Evolutionary conservation across 192 early-diverging fungal species (phyloP), one percentile per base, ranked within the genome.

Genomic region (Backusella tuberculispora): DNA sequence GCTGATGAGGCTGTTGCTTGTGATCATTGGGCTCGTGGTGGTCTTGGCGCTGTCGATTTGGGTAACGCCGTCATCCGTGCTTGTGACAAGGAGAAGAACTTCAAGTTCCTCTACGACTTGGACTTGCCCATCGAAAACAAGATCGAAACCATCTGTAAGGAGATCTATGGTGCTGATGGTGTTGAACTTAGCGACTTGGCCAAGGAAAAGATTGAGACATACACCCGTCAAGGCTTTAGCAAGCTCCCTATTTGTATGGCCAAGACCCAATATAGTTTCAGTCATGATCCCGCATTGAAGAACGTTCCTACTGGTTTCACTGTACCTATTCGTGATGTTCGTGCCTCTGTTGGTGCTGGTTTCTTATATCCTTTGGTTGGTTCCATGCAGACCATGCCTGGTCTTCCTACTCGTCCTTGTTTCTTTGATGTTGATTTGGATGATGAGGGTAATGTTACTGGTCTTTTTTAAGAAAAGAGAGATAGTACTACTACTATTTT

Each of bases 191-290:
- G 88, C 71, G 91, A 95, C 17, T 78, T 89, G 63, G 97, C 98
- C n/a, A 87, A 90, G 74, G 83, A 85, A 74, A 99, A 99, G 88
- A 90, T 98, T 43, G 93, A 91, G 71, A 84, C 88, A 34, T 99
- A 97, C 77, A 95, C 95, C 1, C 72, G 76, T 13, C 92, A 92
- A 84, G 97, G 97, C 19, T 99, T 97, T 85, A 89, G 77, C 47
- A 84, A 92, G 29, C 82, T 98, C 76, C 97, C 97, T 6, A 94
- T 99, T 42, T 99, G 98, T 83, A 99, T 99, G 98, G 98, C 98
- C 45, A 99, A 99, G 87, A 99, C 98, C 6, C 98, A 99, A 79
- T 87, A 95, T 74, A 92, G 90, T 63, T 87, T 99, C 72, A 96
- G 96, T 29, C 96, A 96, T 50, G 93, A 98, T 74, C 95, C 98